Base-by-base conservation (phyloP, 129 eudicot species). In the Mikania micrantha region DNA sequence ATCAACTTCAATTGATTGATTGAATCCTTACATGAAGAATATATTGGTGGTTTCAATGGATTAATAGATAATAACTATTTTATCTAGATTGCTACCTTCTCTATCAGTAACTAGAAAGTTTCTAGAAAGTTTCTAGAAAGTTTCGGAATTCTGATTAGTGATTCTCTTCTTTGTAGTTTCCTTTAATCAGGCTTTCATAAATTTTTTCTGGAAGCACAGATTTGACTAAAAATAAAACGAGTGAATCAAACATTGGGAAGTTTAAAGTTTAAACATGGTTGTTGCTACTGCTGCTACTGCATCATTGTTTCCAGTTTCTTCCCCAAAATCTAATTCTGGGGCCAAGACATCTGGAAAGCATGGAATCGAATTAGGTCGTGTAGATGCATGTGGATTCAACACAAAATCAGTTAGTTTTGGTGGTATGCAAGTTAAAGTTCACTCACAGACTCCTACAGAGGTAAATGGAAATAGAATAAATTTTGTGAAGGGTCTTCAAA, bases 241-340 rank as follows among this genome's bases (percentile, higher is more conserved):
- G 44, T 19, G 13, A 4, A 32, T n/a, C 24, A 19, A 36, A 57
- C n/a, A n/a, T 38, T 47, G 28, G 16, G 3, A 8, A 40, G 15
- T 53, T 22, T 54, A 8, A n/a, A n/a, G n/a, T n/a, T n/a, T n/a
- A 53, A 40, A 39, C 74, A 69, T 69, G 74, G 74, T 69, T 38
- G 74, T 69, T 38, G 74, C 54, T 53, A 39, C 48, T 19, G 64
- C 54, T 25, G 74, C 65, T 8, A 69, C 65, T 24, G 74, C 74
- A 8, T 69, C 54, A 11, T 0, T 69, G 16, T 69, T 69, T 36
- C 64, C 40, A 0, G 19, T 69, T 53, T 38, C 74, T 17, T 54
- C 65, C 53, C 74, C 74, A 54, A 47, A 69, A 39, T 65, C 74
- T 5, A 44, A 54, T 41, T 54, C 54, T 39, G 74, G 74, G 36